Evolutionary conservation across 2,329 filamentous ascomycete genomes (phyloP).

Genomic region (Pseudogymnoascus sp.): DNA sequence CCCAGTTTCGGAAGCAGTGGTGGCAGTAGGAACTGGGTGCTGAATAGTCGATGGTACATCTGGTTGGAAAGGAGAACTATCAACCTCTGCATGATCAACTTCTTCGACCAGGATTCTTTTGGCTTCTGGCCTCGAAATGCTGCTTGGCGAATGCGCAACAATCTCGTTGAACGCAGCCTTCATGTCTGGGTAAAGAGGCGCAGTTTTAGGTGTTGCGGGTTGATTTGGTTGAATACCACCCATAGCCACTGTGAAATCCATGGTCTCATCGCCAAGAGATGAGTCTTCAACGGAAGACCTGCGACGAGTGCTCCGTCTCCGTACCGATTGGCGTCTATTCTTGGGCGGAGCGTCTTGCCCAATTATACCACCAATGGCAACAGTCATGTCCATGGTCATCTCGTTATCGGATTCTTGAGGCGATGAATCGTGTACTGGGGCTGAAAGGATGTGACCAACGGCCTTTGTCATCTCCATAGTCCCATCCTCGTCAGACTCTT

Average conservation of each 20-base stretch:
- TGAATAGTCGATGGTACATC: constrained; percentile 26
- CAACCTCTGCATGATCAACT: constrained; percentile 41
- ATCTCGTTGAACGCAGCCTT: neutral
- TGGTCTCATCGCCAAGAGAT: constrained; percentile 32
- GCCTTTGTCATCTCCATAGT: constrained; percentile 47
- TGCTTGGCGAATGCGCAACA: neutral
- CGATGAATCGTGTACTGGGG: neutral
- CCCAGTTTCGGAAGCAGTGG: constrained; percentile 40
- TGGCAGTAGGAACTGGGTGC: constrained; percentile 28
- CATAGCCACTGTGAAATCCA: constrained; percentile 51
- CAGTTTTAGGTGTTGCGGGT: constrained; percentile 33
- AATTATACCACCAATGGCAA: constrained; percentile 47
- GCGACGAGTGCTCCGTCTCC: constrained; percentile 31
- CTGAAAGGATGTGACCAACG: constrained; percentile 23
- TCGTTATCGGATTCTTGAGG: constrained; percentile 16
- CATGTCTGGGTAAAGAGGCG: constrained; percentile 13
- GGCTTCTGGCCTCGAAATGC: constrained; percentile 30
- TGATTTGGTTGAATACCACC: constrained; percentile 42
- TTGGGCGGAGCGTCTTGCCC: constrained; percentile 17
- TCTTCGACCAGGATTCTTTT: constrained; percentile 55
- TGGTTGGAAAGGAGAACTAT: constrained; percentile 37
- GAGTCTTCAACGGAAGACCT: constrained; percentile 28
- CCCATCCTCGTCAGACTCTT: constrained; percentile 18
- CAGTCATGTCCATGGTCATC: constrained; percentile 46
- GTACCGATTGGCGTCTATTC: constrained; percentile 28